Base-by-base conservation (phyloP, 495 filamentous ascomycete genomes). In the Tuber calosporum region DNA sequence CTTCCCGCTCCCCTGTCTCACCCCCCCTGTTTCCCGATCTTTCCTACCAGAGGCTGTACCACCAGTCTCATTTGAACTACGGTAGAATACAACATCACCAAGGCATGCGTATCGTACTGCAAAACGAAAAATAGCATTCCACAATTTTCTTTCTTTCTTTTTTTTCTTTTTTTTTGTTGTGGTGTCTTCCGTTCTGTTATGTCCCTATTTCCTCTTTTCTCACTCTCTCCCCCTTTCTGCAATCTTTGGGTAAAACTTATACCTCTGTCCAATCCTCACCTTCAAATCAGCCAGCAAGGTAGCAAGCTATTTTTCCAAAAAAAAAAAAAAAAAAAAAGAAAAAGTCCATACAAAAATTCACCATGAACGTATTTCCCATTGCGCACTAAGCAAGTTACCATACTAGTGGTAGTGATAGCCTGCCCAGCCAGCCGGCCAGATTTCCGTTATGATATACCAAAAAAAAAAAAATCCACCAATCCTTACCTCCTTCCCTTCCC, bases 241-340 rank as follows among this genome's bases (percentile, higher is more conserved):
- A 62, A 62, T 62, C 53, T 62, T 62, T 62, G 26, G 53, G 53
- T 62, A 62, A 62, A 62, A 34, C 53, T 62, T 30, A 62, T 9
- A 62, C n/a, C 53, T 30, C 53, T 2, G 8, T 22, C 53, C n/a
- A 15, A 30, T 13, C 53, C 53, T 30, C n/a, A 8, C 7, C 48
- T 26, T 34, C 53, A 62, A 62, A 13, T 26, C 5, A 26, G 17
- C 53, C 22, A 34, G 26, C 53, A 62, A 62, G n/a, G 17, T 62
- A 17, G 11, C 53, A 30, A 17, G 53, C 26, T 30, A 30, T n/a
- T 26, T 62, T 4, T 62, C 53, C 53, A 62, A 34, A 58, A 62
- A 53, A 22, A 62, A 58, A 30, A 58, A 30, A 26, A 58, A 62
- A 26, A 30, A 30, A 62, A 26, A 30, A 17, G n/a, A n/a, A n/a